These are phyloP conservation scores for Hericium coralloides DNA, from an alignment of 768 basidiomycete species.

Conservation along the genomic window DNA sequence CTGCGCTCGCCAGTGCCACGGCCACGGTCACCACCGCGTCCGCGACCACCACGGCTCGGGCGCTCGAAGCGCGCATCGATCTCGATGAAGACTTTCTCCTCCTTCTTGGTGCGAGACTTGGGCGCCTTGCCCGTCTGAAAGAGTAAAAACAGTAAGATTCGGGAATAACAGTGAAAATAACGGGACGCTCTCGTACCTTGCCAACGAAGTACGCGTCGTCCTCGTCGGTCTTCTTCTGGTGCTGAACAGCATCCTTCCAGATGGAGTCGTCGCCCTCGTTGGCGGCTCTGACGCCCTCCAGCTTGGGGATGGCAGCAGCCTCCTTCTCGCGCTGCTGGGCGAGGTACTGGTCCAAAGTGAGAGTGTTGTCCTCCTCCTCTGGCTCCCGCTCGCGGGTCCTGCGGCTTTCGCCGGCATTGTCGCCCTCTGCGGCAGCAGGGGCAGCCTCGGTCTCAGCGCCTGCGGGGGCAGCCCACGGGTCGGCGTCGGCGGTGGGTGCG, in stretches of 20 bases:
- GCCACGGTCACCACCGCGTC: slow-evolving; percentile 37
- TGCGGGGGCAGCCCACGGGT: slow-evolving; percentile 24
- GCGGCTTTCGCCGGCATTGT: slow-evolving; percentile 23
- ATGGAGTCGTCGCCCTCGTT: slow-evolving; percentile 61
- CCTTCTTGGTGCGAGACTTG: slow-evolving; percentile 70
- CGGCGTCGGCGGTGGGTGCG: slow-evolving; percentile 16
- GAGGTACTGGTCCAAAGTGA: slow-evolving; percentile 90
- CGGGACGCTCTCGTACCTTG: slow-evolving; percentile 47
- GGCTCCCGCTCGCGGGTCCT: slow-evolving; percentile 46
- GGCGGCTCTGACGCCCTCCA: slow-evolving; percentile 60
- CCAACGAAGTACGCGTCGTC: slow-evolving; percentile 77
- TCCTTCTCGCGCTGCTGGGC: slow-evolving; percentile 69
- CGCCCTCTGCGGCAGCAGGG: slow-evolving; percentile 26
- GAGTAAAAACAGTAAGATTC: background rate
- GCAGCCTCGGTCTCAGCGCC: slow-evolving; percentile 20
- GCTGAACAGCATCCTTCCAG: slow-evolving; percentile 64
- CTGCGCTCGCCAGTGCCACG: slow-evolving; percentile 33
- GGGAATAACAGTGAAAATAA: background rate
- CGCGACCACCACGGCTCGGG: slow-evolving; percentile 59
- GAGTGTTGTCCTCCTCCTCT: slow-evolving; percentile 89
- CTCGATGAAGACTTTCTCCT: slow-evolving; percentile 87
- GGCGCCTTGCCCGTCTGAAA: slow-evolving; percentile 52
- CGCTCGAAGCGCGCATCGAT: slow-evolving; percentile 87
- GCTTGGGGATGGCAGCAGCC: slow-evolving; percentile 53
- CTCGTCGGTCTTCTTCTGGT: slow-evolving; percentile 54